A percentile compares a stretch with the other conserved stretches of the same genome.
Conservation (phyloP, 306 rosid genomes). For the Fagus sylvatica region DNA sequence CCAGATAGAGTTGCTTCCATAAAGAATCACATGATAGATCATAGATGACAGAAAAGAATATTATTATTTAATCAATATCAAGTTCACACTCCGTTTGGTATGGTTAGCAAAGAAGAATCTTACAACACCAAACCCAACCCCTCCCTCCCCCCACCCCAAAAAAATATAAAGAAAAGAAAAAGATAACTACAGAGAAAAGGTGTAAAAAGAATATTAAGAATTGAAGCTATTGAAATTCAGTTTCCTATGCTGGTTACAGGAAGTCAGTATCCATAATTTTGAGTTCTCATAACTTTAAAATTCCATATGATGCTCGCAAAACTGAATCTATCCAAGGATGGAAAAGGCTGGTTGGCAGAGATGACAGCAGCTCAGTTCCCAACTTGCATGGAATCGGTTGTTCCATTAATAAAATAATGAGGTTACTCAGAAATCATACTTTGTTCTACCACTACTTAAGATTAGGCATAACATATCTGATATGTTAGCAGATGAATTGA, state of each 20-base stretch:
- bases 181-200: too few species aligned
- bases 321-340: not conserved
- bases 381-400: not conserved
- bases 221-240: not conserved
- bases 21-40: not conserved
- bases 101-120: too few species aligned
- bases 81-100: not conserved
- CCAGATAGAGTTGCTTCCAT: not conserved
- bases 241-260: not conserved
- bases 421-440: slow-evolving; percentile 68
- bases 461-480: slow-evolving; percentile 84
- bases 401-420: slow-evolving; percentile 1
- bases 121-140: too few species aligned
- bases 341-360: not conserved
- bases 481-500: slow-evolving; percentile 47
- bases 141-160: too few species aligned
- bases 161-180: too few species aligned
- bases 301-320: not conserved
- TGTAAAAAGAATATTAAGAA: not conserved
- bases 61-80: not conserved
- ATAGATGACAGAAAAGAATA: not conserved
- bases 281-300: too few species aligned
- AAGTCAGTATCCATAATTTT: not conserved
- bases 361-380: not conserved
- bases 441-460: slow-evolving; percentile 80